A percentile compares a stretch with the other conserved stretches of the same genome.
phyloP scores from a whole-genome alignment of 106 monocot species.

The Apostasia ramifera region DNA sequence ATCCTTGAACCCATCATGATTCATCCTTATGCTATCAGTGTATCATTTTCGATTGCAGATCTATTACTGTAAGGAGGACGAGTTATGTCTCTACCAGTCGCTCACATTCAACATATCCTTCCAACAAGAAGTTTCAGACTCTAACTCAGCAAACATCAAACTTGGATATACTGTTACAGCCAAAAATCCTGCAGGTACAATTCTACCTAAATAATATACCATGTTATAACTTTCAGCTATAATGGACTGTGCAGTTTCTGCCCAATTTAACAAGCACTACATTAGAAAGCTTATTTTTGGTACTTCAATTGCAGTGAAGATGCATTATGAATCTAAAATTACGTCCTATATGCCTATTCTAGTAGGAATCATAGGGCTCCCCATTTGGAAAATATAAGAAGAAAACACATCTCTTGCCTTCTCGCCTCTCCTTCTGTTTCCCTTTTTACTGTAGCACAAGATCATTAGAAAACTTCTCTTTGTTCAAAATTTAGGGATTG shows the following conservation, averaged over 20 bases:
- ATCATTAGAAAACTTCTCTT: too few species aligned
- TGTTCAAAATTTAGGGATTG: too few species aligned
- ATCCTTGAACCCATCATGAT: too few species aligned
- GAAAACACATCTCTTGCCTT: too few species aligned
- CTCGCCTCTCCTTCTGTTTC: too few species aligned
- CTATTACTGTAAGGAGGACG: constrained; percentile 99
- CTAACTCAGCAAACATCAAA: constrained; percentile 29
- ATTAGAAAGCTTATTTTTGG: not conserved
- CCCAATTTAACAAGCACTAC: not conserved
- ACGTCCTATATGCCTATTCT: too few species aligned
- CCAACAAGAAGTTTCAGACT: constrained; percentile 29
- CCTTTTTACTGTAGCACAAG: too few species aligned
- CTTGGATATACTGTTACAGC: constrained; percentile 57
- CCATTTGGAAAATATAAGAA: too few species aligned
- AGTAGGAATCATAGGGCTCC: too few species aligned
- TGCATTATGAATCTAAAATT: too few species aligned
- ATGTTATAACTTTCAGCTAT: not conserved
- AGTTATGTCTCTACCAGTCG: constrained; percentile 83
- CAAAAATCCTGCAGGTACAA: constrained; percentile 35
- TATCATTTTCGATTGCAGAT: constrained; percentile 34
- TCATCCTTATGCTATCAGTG: too few species aligned
- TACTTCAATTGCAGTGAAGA: too few species aligned
- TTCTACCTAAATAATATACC: constrained; percentile 4
- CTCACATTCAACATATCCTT: constrained; percentile 77
- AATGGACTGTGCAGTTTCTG: constrained; percentile 1